Conservation (phyloP, 2,329 filamentous ascomycete species). For the Alternaria sp. region DNA sequence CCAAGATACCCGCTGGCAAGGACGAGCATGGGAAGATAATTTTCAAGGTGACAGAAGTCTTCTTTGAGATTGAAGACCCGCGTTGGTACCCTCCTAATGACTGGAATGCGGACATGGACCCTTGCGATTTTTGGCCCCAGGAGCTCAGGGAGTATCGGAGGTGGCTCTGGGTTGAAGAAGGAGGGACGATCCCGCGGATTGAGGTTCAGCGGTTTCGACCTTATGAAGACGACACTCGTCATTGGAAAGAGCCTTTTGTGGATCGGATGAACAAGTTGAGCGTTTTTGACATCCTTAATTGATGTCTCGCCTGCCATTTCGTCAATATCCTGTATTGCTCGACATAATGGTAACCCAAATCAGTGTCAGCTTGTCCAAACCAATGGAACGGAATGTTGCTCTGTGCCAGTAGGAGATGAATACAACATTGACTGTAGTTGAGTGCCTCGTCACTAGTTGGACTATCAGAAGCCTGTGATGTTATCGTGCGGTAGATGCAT, state of each 20-base stretch:
- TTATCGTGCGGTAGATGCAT: not conserved
- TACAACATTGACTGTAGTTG: not conserved
- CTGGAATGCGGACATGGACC: not conserved
- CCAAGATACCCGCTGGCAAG: not conserved
- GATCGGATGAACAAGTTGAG: not conserved
- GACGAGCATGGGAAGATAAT: not conserved
- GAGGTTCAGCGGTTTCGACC: not conserved
- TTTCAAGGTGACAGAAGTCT: not conserved
- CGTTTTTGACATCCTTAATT: not conserved
- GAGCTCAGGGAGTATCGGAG: not conserved
- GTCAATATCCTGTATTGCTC: not conserved
- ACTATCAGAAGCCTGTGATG: not conserved
- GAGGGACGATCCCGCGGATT: not conserved
- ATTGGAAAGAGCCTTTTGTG: not conserved
- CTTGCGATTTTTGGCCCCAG: not conserved
- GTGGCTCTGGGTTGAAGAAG: not conserved
- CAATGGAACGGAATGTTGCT: not conserved
- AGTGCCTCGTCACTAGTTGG: not conserved
- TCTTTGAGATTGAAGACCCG: slow-evolving; percentile 3
- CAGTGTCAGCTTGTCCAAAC: not conserved
- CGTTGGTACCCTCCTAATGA: not conserved
- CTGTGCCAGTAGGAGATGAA: not conserved
- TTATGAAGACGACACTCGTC: not conserved
- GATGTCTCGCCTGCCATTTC: not conserved
- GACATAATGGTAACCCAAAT: not conserved